A percentile compares a stretch with the other conserved stretches of the same genome.
phyloP scores from a whole-genome alignment of 2,329 filamentous ascomycete species.

The Pseudogymnoascus sp. region DNA sequence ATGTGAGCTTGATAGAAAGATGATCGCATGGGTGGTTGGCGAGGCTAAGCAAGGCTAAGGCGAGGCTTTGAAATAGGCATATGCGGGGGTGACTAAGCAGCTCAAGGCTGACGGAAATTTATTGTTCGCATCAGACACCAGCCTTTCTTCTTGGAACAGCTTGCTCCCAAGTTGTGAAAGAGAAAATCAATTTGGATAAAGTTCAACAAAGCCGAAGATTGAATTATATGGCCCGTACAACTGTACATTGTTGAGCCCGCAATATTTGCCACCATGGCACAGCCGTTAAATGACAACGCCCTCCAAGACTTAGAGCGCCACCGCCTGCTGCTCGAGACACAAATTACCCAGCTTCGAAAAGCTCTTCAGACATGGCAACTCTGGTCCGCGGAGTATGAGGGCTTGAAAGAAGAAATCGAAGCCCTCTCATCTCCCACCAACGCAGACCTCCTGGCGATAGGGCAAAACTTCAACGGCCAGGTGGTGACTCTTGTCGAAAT shows the following conservation, averaged over 20 bases:
- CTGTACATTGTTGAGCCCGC: background rate
- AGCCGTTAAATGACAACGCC: constrained; percentile 25
- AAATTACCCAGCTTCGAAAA: constrained; percentile 64
- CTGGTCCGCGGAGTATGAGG: constrained; percentile 88
- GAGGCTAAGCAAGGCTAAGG: constrained; percentile 9
- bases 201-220: background rate
- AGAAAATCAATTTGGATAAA: background rate
- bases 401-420: constrained; percentile 73
- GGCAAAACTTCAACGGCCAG: constrained; percentile 44
- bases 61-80: constrained; percentile 8
- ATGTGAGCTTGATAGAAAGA: background rate
- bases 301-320: constrained; percentile 61
- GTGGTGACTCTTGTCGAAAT: constrained; percentile 55
- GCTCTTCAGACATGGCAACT: constrained; percentile 81
- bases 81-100: constrained; percentile 12
- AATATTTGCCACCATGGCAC: constrained; percentile 20
- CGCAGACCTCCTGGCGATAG: constrained; percentile 47
- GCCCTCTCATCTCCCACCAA: constrained; percentile 38
- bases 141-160: background rate
- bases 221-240: background rate
- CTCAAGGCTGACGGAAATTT: constrained; percentile 10
- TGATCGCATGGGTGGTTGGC: background rate
- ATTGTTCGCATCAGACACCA: background rate
- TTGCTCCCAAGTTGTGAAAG: constrained; percentile 2
- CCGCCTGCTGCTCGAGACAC: constrained; percentile 66